Evolutionary conservation across 2,329 filamentous ascomycete genomes (phyloP).

Genomic region (Epichloe scottii): DNA sequence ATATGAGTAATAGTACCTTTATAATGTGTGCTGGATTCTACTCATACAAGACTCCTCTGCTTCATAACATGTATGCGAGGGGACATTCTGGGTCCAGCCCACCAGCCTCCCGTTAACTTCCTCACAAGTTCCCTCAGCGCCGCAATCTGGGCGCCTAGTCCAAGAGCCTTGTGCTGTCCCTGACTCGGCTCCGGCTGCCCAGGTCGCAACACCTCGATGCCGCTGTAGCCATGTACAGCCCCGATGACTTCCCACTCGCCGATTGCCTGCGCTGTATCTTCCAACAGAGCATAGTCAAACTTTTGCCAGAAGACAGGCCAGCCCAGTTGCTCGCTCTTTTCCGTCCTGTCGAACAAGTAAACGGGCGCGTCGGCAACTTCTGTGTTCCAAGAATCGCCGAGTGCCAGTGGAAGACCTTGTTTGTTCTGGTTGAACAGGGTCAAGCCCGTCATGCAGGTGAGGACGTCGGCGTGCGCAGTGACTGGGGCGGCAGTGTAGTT

Average conservation of each 20-base stretch:
- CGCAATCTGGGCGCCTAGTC: slow-evolving; percentile 29
- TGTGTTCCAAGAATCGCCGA: slow-evolving; percentile 3
- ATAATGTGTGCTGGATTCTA: background rate
- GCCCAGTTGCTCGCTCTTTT: slow-evolving; percentile 32
- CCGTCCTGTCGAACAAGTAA: slow-evolving; percentile 49
- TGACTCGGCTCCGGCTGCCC: slow-evolving; percentile 13
- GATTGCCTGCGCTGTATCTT: slow-evolving; percentile 34
- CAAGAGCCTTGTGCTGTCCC: slow-evolving; percentile 24
- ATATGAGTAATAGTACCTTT: background rate
- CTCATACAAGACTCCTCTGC: slow-evolving; percentile 8
- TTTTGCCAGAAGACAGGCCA: slow-evolving; percentile 45
- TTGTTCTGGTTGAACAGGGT: slow-evolving; percentile 49
- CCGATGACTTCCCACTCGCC: slow-evolving; percentile 44
- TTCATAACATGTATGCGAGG: slow-evolving; percentile 40
- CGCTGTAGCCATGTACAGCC: slow-evolving; percentile 44
- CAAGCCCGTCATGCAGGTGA: slow-evolving; percentile 59
- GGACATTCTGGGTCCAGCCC: slow-evolving; percentile 50
- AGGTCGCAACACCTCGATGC: slow-evolving; percentile 44
- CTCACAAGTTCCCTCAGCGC: slow-evolving; percentile 29
- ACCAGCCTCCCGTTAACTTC: slow-evolving; percentile 45
- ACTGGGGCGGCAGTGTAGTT: slow-evolving; percentile 16
- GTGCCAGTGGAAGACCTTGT: slow-evolving; percentile 22
- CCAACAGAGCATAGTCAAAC: slow-evolving; percentile 51
- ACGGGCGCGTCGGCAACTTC: slow-evolving; percentile 13
- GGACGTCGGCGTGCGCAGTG: slow-evolving; percentile 49